phyloP scores from a whole-genome alignment of 176 grass and related monocot genomes.

The Chloris gayana region DNA sequence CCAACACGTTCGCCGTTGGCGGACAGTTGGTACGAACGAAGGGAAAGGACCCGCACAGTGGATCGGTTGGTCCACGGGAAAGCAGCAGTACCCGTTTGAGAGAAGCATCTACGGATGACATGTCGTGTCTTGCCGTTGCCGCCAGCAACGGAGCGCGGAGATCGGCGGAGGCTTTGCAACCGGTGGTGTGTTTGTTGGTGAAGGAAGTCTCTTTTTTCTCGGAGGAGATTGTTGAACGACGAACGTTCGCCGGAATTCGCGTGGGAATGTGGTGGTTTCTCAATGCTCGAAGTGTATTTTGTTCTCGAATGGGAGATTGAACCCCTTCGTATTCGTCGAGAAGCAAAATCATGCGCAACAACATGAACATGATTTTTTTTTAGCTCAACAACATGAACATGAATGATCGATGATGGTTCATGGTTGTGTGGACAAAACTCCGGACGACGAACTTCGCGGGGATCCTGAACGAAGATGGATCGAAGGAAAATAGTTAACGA shows the following conservation, averaged over 20 bases:
- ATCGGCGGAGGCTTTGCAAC: background rate
- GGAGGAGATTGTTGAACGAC: background rate
- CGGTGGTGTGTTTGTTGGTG: background rate
- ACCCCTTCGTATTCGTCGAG: too few species aligned
- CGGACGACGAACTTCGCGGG: too few species aligned
- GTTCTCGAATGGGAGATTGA: too few species aligned
- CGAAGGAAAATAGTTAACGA: background rate
- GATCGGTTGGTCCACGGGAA: background rate
- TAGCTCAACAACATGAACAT: too few species aligned
- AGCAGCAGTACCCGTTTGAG: background rate
- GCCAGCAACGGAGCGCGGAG: too few species aligned
- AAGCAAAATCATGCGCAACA: too few species aligned
- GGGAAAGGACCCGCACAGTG: conserved; percentile 13
- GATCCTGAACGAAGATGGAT: too few species aligned
- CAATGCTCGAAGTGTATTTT: too few species aligned
- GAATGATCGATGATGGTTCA: too few species aligned
- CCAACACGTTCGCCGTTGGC: conserved; percentile 24
- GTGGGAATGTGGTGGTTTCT: too few species aligned
- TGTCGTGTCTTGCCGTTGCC: background rate
- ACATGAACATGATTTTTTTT: too few species aligned
- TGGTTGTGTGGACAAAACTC: too few species aligned
- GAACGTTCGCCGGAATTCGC: background rate
- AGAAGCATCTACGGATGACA: background rate
- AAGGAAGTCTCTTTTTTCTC: background rate
- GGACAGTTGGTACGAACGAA: conserved; percentile 23